These are phyloP conservation scores for Gnetum montanum DNA, from an alignment of 75 land plant species.

Conservation along the genomic window DNA sequence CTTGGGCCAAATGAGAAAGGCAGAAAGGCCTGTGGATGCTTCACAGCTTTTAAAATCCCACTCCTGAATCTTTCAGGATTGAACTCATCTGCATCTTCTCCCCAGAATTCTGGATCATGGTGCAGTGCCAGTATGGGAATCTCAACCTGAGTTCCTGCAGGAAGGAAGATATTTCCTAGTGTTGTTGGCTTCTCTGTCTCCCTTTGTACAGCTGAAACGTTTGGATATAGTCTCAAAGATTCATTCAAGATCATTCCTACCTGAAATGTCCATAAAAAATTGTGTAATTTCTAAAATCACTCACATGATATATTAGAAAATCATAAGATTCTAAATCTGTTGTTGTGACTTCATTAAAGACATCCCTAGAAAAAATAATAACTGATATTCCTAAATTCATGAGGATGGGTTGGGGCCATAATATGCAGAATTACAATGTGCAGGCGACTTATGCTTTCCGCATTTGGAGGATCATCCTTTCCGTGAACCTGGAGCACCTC, in stretches of 20 bases:
- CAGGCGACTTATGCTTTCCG: no score
- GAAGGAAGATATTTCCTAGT: slow-evolving; percentile 13
- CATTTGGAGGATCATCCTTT: no score
- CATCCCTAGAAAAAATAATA: no score
- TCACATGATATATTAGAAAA: no score
- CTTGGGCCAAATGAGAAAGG: slow-evolving; percentile 60
- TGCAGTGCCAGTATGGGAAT: slow-evolving; percentile 21
- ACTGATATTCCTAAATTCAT: no score
- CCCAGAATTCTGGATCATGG: slow-evolving; percentile 24
- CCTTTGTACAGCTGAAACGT: slow-evolving; percentile 7
- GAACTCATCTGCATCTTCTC: slow-evolving; percentile 27
- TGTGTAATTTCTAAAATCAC: no score
- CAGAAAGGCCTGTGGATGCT: slow-evolving; percentile 24
- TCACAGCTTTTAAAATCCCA: slow-evolving; percentile 35
- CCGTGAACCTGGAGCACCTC: no score
- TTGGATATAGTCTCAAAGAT: slow-evolving; percentile 35
- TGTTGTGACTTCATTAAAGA: no score
- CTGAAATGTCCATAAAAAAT: slow-evolving; percentile 13
- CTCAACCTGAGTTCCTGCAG: slow-evolving; percentile 12
- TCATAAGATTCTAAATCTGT: no score
- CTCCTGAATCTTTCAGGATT: slow-evolving; percentile 56
- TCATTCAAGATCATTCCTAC: slow-evolving; percentile 42
- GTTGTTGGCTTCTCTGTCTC: slow-evolving; percentile 10
- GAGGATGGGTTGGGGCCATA: no score
- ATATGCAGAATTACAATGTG: no score